phyloP scores from a whole-genome alignment of 805 yeast genomes.

The Peterozyma xylosa region DNA sequence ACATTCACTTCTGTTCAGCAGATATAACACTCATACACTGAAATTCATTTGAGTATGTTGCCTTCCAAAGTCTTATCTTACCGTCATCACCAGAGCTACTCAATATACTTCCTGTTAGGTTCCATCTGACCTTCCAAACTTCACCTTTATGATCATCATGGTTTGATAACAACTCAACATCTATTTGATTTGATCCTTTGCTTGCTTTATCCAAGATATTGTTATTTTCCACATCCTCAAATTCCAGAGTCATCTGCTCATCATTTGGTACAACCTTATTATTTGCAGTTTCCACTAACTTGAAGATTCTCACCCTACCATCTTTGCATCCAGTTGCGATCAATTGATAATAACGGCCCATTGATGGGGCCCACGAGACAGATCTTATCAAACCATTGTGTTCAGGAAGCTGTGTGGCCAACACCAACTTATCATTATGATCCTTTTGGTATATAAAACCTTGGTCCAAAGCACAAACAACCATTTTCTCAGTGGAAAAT shows the following conservation, averaged over 20 bases:
- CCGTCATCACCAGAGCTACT: constrained; percentile 97
- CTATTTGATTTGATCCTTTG: constrained; percentile 16
- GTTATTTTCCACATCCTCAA: constrained; percentile 10
- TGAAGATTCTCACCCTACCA: constrained; percentile 83
- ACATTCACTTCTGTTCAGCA: constrained; percentile 32
- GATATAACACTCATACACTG: constrained; percentile 84
- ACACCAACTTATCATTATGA: constrained; percentile 40
- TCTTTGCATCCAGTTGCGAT: constrained; percentile 96
- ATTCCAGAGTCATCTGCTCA: constrained; percentile 6
- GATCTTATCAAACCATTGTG: constrained; percentile 83
- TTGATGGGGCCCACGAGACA: constrained; percentile 93
- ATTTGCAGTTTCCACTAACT: constrained; percentile 39
- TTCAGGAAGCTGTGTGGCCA: constrained; percentile 65
- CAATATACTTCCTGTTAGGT: constrained; percentile 83
- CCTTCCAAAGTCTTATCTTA: constrained; percentile 83
- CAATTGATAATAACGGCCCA: constrained; percentile 83
- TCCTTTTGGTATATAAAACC: constrained; percentile 64
- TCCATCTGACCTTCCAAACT: constrained; percentile 97
- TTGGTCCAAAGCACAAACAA: constrained; percentile 80
- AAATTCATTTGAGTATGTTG: constrained; percentile 78
- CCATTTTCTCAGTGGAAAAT: constrained; percentile 72
- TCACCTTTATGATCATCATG: constrained; percentile 77
- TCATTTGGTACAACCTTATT: constrained; percentile 2
- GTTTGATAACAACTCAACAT: constrained; percentile 56
- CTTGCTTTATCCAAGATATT: background rate